phyloP scores from a whole-genome alignment of 2,329 filamentous ascomycete genomes.

The Phialophora expanda region DNA sequence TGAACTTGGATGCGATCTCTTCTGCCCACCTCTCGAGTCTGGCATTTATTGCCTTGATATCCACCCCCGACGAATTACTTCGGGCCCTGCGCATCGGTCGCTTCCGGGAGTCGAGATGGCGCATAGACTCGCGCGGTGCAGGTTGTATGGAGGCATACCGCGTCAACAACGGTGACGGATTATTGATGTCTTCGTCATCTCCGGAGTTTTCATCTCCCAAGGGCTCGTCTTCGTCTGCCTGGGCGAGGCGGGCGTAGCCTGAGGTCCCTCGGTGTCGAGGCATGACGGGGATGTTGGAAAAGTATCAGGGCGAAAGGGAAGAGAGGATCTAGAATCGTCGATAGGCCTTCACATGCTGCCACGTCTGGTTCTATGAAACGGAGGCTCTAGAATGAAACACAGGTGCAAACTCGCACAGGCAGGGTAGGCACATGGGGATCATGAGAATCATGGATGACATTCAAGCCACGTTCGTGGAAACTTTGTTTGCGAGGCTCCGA shows the following conservation, averaged over 20 bases:
- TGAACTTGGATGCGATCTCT: slow-evolving; percentile 97
- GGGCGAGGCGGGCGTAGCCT: slow-evolving; percentile 82
- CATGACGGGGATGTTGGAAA: slow-evolving; percentile 55
- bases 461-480: slow-evolving; percentile 19
- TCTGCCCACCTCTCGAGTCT: slow-evolving; percentile 95
- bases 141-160: slow-evolving; percentile 71
- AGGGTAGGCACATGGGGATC: slow-evolving; percentile 3
- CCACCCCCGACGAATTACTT: slow-evolving; percentile 83
- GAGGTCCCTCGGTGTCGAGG: slow-evolving; percentile 73
- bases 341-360: slow-evolving; percentile 14
- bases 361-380: background rate
- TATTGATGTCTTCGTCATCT: slow-evolving; percentile 58
- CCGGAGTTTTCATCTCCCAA: slow-evolving; percentile 74
- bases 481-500: slow-evolving; percentile 14
- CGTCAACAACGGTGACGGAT: slow-evolving; percentile 62
- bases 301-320: background rate
- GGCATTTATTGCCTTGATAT: slow-evolving; percentile 98
- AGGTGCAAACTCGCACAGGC: background rate
- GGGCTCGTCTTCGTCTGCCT: slow-evolving; percentile 69
- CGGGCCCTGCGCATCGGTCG: slow-evolving; percentile 60
- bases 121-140: slow-evolving; percentile 65
- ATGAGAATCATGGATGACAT: background rate
- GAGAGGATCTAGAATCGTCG: background rate
- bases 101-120: slow-evolving; percentile 47
- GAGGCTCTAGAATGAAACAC: background rate